Percentiles rank a stretch among this genome's conserved stretches.
These are phyloP conservation scores for Coniochaeta ligniaria DNA, from an alignment of 2,329 filamentous ascomycete genomes.

Conservation along the genomic window DNA sequence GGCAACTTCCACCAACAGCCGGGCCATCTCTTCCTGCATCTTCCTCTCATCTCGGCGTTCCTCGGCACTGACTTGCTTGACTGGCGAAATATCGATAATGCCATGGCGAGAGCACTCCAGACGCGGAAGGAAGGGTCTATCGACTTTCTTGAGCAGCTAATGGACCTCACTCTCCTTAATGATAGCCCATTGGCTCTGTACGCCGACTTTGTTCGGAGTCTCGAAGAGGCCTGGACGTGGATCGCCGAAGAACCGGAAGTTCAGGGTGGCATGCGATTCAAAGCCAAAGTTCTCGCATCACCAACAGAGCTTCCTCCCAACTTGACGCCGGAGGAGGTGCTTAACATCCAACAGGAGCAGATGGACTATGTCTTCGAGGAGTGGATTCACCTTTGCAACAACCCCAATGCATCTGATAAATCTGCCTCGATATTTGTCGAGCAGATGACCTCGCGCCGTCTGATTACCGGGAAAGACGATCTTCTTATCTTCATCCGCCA, in stretches of 20 bases:
- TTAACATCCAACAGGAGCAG: constrained; percentile 63
- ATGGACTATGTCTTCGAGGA: constrained; percentile 95
- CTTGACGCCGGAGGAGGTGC: constrained; percentile 47
- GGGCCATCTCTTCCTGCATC: constrained; percentile 46
- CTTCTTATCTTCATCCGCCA: constrained; percentile 73
- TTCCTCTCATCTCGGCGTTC: constrained; percentile 50
- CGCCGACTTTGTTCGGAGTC: constrained; percentile 76
- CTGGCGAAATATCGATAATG: constrained; percentile 59
- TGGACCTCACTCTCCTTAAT: constrained; percentile 72
- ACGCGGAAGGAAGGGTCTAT: constrained; percentile 65
- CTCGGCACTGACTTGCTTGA: constrained; percentile 55
- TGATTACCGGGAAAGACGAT: constrained; percentile 69
- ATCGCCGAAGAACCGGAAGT: constrained; percentile 65
- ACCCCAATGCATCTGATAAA: constrained; percentile 67
- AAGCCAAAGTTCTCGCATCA: constrained; percentile 48
- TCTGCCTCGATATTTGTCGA: constrained; percentile 70
- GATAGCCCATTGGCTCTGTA: constrained; percentile 72
- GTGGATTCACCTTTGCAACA: constrained; percentile 79
- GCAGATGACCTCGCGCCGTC: constrained; percentile 68
- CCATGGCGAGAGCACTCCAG: constrained; percentile 65
- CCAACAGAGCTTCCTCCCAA: constrained; percentile 32
- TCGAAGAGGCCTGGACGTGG: constrained; percentile 78
- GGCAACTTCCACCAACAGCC: constrained; percentile 50
- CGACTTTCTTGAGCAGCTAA: constrained; percentile 70
- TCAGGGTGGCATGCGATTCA: constrained; percentile 60